phyloP scores from a whole-genome alignment of 164 flowering plant species.

The Stephania japonica region DNA sequence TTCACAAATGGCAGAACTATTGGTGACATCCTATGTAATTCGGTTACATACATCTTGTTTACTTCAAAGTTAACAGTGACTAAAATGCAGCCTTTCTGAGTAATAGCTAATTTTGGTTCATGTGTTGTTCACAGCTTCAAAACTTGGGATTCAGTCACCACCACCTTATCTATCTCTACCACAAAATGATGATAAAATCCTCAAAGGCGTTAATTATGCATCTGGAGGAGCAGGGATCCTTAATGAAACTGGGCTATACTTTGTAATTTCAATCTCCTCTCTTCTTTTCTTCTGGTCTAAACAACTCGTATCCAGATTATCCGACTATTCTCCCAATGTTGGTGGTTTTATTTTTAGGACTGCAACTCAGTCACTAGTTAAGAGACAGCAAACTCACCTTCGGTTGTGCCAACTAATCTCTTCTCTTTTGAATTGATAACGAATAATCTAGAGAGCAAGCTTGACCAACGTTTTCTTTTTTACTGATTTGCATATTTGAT shows the following conservation, averaged over 20 bases:
- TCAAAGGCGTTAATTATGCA: constrained; percentile 75
- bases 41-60: not conserved
- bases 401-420: too few relatives aligned
- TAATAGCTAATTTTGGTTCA: not conserved
- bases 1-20: constrained; percentile 78
- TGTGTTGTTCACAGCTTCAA: constrained; percentile 40
- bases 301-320: too few relatives aligned
- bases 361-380: too few relatives aligned
- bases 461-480: not conserved
- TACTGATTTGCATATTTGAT: not conserved
- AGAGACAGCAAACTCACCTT: too few relatives aligned
- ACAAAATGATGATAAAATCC: constrained; percentile 38
- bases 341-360: too few relatives aligned
- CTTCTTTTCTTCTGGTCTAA: too few relatives aligned
- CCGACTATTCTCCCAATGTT: too few relatives aligned
- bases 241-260: constrained; percentile 70
- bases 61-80: not conserved
- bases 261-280: constrained; percentile 32
- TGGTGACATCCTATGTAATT: constrained; percentile 57
- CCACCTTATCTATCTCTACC: constrained; percentile 72
- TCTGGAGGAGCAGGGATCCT: constrained; percentile 96
- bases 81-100: not conserved
- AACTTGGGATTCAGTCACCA: constrained; percentile 63
- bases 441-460: not conserved
- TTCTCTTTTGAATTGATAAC: not conserved